Percentiles rank a stretch among this genome's conserved stretches.
Conservation (phyloP, 371 early-diverging fungal species). For the Syncephalastrum sp. region DNA sequence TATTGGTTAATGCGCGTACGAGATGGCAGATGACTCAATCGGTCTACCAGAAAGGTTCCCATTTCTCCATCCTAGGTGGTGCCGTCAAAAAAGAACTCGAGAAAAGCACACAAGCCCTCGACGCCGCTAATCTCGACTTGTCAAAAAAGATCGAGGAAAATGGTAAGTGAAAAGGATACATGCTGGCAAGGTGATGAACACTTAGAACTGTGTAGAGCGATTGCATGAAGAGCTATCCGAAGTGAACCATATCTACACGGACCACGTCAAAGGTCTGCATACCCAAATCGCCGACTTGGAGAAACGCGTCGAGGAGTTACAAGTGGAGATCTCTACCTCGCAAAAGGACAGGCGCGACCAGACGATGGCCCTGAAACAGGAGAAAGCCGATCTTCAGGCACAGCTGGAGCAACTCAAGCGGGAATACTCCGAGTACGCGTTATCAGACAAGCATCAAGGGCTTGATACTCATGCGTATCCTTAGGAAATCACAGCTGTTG, state of each 20-base stretch:
- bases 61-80: constrained; percentile 53
- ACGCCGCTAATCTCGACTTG: constrained; percentile 53
- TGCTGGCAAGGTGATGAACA: background rate
- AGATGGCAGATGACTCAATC: background rate
- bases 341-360: constrained; percentile 29
- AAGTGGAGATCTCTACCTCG: constrained; percentile 38
- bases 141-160: constrained; percentile 63
- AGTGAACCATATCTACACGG: constrained; percentile 51
- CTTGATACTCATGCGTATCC: background rate
- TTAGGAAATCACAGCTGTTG: constrained; percentile 32
- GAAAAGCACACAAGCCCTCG: constrained; percentile 51
- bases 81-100: constrained; percentile 66
- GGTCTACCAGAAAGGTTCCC: constrained; percentile 36
- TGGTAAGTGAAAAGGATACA: constrained; percentile 31
- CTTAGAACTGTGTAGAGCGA: constrained; percentile 28
- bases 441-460: too few species aligned
- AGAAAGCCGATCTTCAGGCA: constrained; percentile 22
- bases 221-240: constrained; percentile 53
- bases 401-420: constrained; percentile 27
- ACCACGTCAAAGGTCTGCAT: constrained; percentile 51
- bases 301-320: constrained; percentile 49
- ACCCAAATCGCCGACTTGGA: constrained; percentile 57
- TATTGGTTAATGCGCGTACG: background rate
- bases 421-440: constrained; percentile 32
- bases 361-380: constrained; percentile 20